Percentiles rank a stretch among this genome's conserved stretches.
Conservation (phyloP, 1,284 basidiomycete genomes). For the Trichosporon faecale region DNA sequence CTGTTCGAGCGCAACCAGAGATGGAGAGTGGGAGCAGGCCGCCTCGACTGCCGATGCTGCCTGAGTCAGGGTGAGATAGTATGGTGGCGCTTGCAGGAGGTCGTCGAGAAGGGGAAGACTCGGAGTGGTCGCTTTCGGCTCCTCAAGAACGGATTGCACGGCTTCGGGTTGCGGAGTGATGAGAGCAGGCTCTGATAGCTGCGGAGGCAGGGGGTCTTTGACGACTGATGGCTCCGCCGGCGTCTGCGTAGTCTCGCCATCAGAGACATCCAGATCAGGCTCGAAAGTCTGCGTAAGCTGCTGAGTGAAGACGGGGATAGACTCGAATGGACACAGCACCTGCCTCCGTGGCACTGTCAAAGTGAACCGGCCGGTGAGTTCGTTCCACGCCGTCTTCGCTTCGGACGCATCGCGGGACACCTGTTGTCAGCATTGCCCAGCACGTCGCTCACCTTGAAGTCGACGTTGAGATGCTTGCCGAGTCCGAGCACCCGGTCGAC, state of each 20-base stretch:
- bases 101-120: background rate
- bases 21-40: background rate
- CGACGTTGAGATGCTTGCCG: background rate
- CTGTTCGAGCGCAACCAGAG: background rate
- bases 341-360: background rate
- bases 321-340: background rate
- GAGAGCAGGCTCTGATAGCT: no score
- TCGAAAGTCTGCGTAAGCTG: background rate
- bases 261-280: background rate
- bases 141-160: constrained; percentile 53
- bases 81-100: background rate
- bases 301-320: background rate
- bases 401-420: background rate
- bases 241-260: background rate
- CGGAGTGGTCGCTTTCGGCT: constrained; percentile 51
- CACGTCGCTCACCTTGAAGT: background rate
- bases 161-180: no score
- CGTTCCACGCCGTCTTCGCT: background rate
- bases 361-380: background rate
- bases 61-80: background rate
- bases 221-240: no score
- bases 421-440: background rate
- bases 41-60: background rate
- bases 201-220: no score
- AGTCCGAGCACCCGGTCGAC: background rate